Base-by-base conservation (phyloP, 148 eudicot genomes). In the Vaccinium myrtillus region DNA sequence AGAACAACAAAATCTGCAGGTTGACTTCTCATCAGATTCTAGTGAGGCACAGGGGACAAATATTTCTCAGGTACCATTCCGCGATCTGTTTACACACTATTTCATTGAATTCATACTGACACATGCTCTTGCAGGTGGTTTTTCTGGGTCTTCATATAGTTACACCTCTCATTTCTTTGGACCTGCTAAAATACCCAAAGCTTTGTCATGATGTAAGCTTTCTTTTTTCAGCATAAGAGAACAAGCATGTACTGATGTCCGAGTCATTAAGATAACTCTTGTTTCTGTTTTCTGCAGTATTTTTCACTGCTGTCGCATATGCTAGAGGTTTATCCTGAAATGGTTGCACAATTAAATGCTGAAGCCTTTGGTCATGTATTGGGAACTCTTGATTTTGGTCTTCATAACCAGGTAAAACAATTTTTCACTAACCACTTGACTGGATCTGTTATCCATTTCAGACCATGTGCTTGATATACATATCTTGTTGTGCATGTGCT, bases 301-400 rank as follows among this genome's bases (percentile, higher is more conserved):
- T 95, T 97, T 87, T 92, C 94, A 1, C 89, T 97, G 86, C 89
- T 97, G 79, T 95, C 99, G 36, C 98, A 97, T 88, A 89, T 97
- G 98, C 90, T 97, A 91, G 99, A 97, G 90, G 98, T 95, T 81
- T 94, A 97, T 86, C 99, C 98, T 21, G 98, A 97, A 89, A 93
- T 97, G 95, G 89, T 95, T 79, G 86, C 92, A 10, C 92, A 94
- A 84, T 87, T 97, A 87, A 95, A 87, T 82, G 81, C 83, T 77
- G 97, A 94, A 81, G 96, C 98, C 53, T 95, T 95, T 82, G 84
- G 84, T 85, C 98, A 92, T 88, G 84, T 94, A 81, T 87, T 90
- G 84, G 98, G 91, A 84, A 91, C 96, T 81, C 91, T 97, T 80
- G 97, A 94, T 88, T 95, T 92, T 83, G 98, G 99, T 86, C 92